Evolutionary conservation across 2,329 filamentous ascomycete species (phyloP).

Genomic region (Ilyonectria sp.): DNA sequence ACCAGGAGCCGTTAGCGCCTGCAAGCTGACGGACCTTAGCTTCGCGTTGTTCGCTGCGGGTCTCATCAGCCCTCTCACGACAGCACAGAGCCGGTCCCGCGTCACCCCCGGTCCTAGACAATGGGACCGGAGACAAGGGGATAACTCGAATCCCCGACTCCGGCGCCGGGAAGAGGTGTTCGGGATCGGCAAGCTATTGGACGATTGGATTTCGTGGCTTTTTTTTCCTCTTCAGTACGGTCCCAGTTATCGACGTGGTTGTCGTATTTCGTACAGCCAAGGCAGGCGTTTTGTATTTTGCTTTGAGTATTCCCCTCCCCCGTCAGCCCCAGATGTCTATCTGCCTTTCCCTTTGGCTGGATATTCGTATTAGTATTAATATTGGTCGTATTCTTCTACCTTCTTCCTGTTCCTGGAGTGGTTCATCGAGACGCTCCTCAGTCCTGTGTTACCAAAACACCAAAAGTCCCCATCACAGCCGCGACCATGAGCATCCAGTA

Average conservation of each 20-base stretch:
- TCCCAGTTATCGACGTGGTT: background rate
- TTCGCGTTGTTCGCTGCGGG: background rate
- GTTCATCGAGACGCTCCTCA: background rate
- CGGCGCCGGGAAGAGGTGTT: constrained; percentile 1
- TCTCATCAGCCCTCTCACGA: background rate
- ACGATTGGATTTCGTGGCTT: constrained; percentile 22
- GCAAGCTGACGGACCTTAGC: background rate
- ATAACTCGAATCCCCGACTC: constrained; percentile 8
- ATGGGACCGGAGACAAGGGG: constrained; percentile 14
- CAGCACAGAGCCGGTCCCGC: background rate
- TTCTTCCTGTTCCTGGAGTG: background rate
- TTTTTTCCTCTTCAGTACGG: constrained; percentile 1
- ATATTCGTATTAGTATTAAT: background rate
- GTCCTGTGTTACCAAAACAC: background rate
- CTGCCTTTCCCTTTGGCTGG: background rate
- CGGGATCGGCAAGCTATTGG: constrained; percentile 2
- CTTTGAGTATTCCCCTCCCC: background rate
- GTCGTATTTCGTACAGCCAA: background rate
- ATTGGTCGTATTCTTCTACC: background rate
- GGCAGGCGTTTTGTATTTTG: background rate
- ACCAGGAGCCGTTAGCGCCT: background rate
- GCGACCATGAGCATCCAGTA: constrained; percentile 15
- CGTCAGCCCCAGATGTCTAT: background rate
- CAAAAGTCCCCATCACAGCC: background rate
- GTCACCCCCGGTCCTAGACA: background rate